phyloP scores from a whole-genome alignment of 2,329 filamentous ascomycete species.

The Fusarium verrucosum region DNA sequence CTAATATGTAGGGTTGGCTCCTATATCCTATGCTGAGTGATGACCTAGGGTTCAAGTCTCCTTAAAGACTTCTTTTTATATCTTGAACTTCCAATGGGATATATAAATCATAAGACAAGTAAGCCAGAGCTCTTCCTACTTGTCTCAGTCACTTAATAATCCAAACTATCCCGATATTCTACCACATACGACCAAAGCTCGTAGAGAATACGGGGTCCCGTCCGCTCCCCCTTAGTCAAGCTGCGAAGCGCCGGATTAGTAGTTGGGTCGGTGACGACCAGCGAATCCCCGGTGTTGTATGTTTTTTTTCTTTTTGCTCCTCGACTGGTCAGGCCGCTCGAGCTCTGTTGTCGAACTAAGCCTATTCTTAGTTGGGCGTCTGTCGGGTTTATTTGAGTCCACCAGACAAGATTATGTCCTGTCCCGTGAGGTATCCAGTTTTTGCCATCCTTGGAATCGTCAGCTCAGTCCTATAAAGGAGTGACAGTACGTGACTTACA shows the following conservation, averaged over 20 bases:
- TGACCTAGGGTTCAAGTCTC: too few species aligned
- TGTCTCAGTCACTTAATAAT: too few species aligned
- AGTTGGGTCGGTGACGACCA: constrained; percentile 16
- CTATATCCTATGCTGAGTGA: too few species aligned
- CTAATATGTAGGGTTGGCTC: too few species aligned
- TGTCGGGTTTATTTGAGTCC: constrained; percentile 5
- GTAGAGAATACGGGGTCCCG: constrained; percentile 19
- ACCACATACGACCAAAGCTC: constrained; percentile 19
- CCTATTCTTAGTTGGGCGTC: too few species aligned
- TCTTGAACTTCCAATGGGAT: too few species aligned
- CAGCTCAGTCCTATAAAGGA: accelerated
- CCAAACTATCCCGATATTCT: accelerated
- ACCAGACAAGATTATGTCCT: constrained; percentile 23
- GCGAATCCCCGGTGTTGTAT: constrained; percentile 22
- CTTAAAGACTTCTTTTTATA: too few species aligned
- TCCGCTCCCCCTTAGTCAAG: constrained; percentile 15
- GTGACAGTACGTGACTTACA: constrained; percentile 39
- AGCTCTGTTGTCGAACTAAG: background rate
- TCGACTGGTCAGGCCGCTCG: accelerated
- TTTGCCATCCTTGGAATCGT: constrained; percentile 21
- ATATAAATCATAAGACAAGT: too few species aligned
- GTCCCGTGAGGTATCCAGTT: constrained; percentile 25
- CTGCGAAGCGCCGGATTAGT: constrained; percentile 15
- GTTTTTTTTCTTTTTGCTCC: background rate
- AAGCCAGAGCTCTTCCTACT: too few species aligned